Evolutionary conservation across 257 asterid genomes (phyloP), one percentile per base, ranked within the genome.

Genomic region (Ajuga chamaepitys): DNA sequence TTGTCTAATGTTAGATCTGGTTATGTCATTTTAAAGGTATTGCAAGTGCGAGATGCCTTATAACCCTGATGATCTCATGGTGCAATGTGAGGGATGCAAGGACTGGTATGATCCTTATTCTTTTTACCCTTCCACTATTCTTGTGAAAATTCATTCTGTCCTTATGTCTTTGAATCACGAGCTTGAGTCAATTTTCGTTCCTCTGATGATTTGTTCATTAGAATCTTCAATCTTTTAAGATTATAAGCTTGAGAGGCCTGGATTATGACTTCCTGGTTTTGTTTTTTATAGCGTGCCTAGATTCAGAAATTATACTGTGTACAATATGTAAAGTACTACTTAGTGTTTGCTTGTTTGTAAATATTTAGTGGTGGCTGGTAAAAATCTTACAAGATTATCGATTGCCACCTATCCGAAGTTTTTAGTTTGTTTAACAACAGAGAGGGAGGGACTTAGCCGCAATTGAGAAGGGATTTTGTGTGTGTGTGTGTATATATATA

Each of bases 31-130:
- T 10, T 16, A 65, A 72, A 86, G 96, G 74, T 88, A 88, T 76
- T 88, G 95, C 84, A 88, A 88, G 74, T 88, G 95, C 50, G 95
- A 88, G 78, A 84, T 88, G 96, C 96, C 96, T 16, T 88, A 88
- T 67, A 86, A 86, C 71, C 96, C 95, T 1, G 95, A 88, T 52
- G 96, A 88, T 75, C 91, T 88, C 58, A 88, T 88, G 96, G 96
- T 88, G 71, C 96, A 88, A 65, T 88, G 96, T 61, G 96, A 88
- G 70, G 88, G 84, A 45, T 88, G 96, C 75, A 84, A 84, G 44
- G 85, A 80, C 68, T 80, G 85, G 85, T 80, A 76, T 44, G 80
- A 28, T 28, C 6, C 59, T 5, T 28, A 47, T 32, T 44, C n/a
- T 24, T 17, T 5, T 21, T 13, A 0, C 37, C 9, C 9, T 28